phyloP scores from a whole-genome alignment of 1,284 basidiomycete genomes.

The Microbotryum scabiosae region DNA sequence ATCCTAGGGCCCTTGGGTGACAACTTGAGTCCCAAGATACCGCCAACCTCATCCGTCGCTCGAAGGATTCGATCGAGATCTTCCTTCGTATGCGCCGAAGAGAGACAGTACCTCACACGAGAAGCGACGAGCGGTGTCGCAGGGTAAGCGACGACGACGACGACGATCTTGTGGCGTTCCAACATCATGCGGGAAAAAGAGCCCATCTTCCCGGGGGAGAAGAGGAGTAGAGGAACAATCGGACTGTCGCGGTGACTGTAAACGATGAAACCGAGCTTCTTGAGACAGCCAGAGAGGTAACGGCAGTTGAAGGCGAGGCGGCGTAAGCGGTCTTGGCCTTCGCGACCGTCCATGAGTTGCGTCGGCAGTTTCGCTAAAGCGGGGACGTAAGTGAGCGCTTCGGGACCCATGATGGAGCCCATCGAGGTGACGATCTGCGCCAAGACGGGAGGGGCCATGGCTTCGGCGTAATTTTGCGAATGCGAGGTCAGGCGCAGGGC shows the following conservation, averaged over 20 bases:
- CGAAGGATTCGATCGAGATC: constrained; percentile 80
- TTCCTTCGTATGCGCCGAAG: constrained; percentile 90
- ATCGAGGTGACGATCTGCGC: constrained; percentile 87
- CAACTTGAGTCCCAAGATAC: constrained; percentile 62
- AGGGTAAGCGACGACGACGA: constrained; percentile 77
- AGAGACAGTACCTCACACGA: constrained; percentile 89
- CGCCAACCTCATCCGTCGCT: constrained; percentile 89
- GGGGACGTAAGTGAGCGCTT: constrained; percentile 44
- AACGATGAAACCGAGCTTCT: constrained; percentile 93
- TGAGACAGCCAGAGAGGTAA: constrained; percentile 78
- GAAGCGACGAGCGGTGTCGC: constrained; percentile 77
- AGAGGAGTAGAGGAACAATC: constrained; percentile 86
- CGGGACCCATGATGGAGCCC: constrained; percentile 85
- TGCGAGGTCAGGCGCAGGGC: constrained; percentile 74
- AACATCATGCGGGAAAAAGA: constrained; percentile 75
- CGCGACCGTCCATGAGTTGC: constrained; percentile 63
- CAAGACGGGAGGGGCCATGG: constrained; percentile 82
- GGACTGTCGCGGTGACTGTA: constrained; percentile 88
- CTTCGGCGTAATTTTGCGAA: constrained; percentile 78
- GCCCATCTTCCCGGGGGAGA: constrained; percentile 88
- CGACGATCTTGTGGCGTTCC: constrained; percentile 61
- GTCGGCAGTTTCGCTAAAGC: constrained; percentile 61
- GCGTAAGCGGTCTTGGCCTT: constrained; percentile 71
- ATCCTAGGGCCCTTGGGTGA: constrained; percentile 39
- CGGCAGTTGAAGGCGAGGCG: constrained; percentile 91